Percentiles rank a stretch among this genome's conserved stretches.
Evolutionary conservation across 768 basidiomycete genomes (phyloP).

Genomic region (Naematelia encephala): DNA sequence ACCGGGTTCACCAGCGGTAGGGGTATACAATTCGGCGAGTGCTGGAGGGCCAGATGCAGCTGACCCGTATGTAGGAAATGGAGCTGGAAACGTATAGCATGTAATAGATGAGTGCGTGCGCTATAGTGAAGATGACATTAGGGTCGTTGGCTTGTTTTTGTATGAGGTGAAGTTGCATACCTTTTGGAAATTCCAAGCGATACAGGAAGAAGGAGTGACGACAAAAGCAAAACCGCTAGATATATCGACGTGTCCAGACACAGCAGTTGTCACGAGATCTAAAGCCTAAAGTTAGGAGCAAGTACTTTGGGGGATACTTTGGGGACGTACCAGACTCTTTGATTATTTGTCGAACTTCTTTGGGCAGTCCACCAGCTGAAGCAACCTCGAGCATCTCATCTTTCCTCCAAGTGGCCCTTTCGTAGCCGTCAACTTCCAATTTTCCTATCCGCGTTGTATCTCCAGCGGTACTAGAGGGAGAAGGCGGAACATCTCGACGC

Average conservation of each 20-base stretch:
- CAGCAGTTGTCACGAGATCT: constrained; percentile 27
- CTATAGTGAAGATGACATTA: constrained; percentile 26
- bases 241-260: constrained; percentile 35
- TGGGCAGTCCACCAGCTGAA: constrained; percentile 28
- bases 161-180: constrained; percentile 17
- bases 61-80: constrained; percentile 16
- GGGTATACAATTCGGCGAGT: constrained; percentile 37
- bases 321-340: constrained; percentile 33
- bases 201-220: constrained; percentile 30
- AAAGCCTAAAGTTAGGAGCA: too few species aligned
- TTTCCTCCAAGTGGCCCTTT: constrained; percentile 27
- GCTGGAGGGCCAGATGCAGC: constrained; percentile 28
- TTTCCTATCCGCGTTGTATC: constrained; percentile 30
- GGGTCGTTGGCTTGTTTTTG: too few species aligned
- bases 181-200: constrained; percentile 49
- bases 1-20: constrained; percentile 71
- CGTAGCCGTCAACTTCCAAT: constrained; percentile 13
- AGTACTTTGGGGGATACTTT: too few species aligned
- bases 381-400: constrained; percentile 28
- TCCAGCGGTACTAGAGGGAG: constrained; percentile 36
- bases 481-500: constrained; percentile 7
- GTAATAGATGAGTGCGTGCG: constrained; percentile 41
- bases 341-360: constrained; percentile 30
- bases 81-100: constrained; percentile 47
- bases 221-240: constrained; percentile 47